Percentiles rank a stretch among this genome's conserved stretches.
Conservation (phyloP, 345 rosid species). For the Populus alba region DNA sequence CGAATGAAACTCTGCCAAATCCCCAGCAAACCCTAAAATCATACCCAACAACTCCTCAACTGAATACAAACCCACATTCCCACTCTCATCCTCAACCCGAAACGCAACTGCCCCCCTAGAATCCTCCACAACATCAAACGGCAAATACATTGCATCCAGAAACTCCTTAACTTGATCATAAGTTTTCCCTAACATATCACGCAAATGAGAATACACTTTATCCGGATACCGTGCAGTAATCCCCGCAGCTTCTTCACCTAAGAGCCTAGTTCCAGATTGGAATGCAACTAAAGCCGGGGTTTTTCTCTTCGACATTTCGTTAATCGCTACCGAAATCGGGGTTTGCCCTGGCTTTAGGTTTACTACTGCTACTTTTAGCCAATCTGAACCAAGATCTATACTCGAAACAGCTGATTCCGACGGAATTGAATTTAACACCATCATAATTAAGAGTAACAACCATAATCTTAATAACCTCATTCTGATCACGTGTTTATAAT, state of each 20-base stretch:
- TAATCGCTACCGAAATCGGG: constrained; percentile 88
- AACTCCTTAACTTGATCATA: constrained; percentile 54
- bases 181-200: constrained; percentile 85
- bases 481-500: background rate
- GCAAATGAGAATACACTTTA: constrained; percentile 69
- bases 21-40: constrained; percentile 62
- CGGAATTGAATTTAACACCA: background rate
- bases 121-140: constrained; percentile 68
- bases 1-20: constrained; percentile 80
- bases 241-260: constrained; percentile 96
- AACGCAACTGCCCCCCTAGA: constrained; percentile 69
- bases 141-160: constrained; percentile 65
- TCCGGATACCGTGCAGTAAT: constrained; percentile 82
- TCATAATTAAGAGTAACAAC: constrained; percentile 9
- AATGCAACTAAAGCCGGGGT: constrained; percentile 86
- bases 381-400: constrained; percentile 97
- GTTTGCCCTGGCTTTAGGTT: constrained; percentile 82
- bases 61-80: constrained; percentile 38
- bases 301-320: constrained; percentile 98
- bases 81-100: constrained; percentile 44
- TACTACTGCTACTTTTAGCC: constrained; percentile 87
- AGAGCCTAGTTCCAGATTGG: constrained; percentile 64
- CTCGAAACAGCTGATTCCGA: constrained; percentile 82
- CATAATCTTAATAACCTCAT: constrained; percentile 14
- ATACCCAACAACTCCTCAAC: constrained; percentile 92